Percentiles rank a stretch among this genome's conserved stretches.
Evolutionary conservation across 768 basidiomycete species (phyloP).

Genomic region (Rhizopogon roseolus): DNA sequence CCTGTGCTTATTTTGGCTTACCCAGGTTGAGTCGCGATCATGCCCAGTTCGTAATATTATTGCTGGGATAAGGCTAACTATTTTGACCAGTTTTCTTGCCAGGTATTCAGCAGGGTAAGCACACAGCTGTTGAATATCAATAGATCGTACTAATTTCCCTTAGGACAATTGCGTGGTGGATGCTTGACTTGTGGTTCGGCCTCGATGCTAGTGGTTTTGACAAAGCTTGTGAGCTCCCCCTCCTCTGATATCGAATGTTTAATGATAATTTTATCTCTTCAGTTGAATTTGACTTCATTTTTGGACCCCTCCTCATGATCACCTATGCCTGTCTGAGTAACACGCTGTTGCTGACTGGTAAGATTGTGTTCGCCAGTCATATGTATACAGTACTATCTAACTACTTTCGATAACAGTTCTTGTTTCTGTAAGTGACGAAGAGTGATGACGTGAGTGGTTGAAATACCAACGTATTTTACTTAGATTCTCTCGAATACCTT

Average conservation of each 20-base stretch:
- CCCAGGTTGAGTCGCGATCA: slow-evolving; percentile 58
- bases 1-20: neutral
- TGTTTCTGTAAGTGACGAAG: slow-evolving; percentile 56
- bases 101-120: slow-evolving; percentile 33
- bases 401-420: slow-evolving; percentile 45
- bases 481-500: slow-evolving; percentile 96
- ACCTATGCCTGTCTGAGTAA: slow-evolving; percentile 91
- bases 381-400: neutral
- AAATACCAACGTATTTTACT: slow-evolving; percentile 11
- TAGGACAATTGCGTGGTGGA: slow-evolving; percentile 87
- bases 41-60: slow-evolving; percentile 39
- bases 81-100: slow-evolving; percentile 10
- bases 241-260: neutral
- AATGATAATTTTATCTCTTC: slow-evolving; percentile 1
- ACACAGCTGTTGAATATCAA: neutral
- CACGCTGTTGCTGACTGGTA: slow-evolving; percentile 85
- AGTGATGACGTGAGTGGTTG: slow-evolving; percentile 7
- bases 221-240: slow-evolving; percentile 55
- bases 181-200: slow-evolving; percentile 93
- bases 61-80: neutral
- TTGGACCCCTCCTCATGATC: slow-evolving; percentile 90
- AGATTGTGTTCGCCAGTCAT: slow-evolving; percentile 14
- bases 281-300: slow-evolving; percentile 78
- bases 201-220: slow-evolving; percentile 90
- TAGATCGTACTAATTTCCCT: slow-evolving; percentile 4